Evolutionary conservation across 768 basidiomycete species (phyloP).

Genomic region (Mycena rebaudengoi): DNA sequence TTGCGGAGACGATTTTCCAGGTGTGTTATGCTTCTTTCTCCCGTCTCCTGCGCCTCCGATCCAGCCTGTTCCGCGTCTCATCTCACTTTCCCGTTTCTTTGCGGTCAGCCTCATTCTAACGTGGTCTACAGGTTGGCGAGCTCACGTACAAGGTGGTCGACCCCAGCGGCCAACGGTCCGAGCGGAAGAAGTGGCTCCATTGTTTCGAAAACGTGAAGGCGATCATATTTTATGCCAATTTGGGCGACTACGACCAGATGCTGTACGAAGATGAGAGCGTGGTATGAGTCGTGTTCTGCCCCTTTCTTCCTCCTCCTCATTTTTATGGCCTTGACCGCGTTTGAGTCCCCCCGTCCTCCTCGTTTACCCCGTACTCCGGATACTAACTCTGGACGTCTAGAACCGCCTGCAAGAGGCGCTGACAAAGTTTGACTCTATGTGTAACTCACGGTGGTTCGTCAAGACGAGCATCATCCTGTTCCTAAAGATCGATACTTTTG

Average conservation of each 20-base stretch:
- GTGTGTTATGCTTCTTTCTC: neutral
- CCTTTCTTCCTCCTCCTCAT: neutral
- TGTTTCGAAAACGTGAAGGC: constrained; percentile 96
- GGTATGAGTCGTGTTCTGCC: no score
- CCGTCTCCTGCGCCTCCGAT: no score
- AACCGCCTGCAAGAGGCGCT: constrained; percentile 98
- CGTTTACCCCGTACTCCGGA: no score
- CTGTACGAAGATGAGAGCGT: constrained; percentile 97
- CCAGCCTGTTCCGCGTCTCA: no score
- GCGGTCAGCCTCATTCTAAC: no score
- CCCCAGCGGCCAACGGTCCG: constrained; percentile 88
- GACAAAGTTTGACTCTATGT: constrained; percentile 96
- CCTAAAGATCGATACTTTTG: constrained; percentile 6
- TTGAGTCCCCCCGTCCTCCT: no score
- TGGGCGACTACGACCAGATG: constrained; percentile 98
- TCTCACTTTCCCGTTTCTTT: no score
- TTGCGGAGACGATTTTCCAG: constrained; percentile 95
- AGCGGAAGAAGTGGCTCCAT: constrained; percentile 96
- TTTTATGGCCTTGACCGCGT: constrained; percentile 5
- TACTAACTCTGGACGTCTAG: constrained; percentile 43
- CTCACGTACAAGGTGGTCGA: constrained; percentile 93
- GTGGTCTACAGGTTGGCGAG: constrained; percentile 89
- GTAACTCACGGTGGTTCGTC: constrained; percentile 96
- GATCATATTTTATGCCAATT: constrained; percentile 89
- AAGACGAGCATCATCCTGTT: constrained; percentile 78